Conservation (phyloP, 768 basidiomycete genomes). For the Psilocybe tampanensis region DNA sequence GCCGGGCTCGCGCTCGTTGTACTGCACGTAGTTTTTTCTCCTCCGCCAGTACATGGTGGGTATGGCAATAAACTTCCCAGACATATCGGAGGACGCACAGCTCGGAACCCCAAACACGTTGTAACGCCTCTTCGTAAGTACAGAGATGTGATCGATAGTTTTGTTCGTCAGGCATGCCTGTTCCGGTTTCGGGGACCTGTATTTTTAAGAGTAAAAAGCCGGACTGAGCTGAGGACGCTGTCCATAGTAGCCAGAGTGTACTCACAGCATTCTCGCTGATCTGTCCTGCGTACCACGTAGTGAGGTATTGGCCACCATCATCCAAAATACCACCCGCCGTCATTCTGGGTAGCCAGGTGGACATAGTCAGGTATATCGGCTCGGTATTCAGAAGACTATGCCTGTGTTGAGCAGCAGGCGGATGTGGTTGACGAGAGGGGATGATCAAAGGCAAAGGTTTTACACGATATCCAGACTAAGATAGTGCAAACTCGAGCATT, state of each 20-base stretch:
- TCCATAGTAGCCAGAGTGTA: conserved; percentile 5
- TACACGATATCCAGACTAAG: conserved; percentile 52
- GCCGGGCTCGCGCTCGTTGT: background rate
- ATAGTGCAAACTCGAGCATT: background rate
- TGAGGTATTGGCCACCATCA: conserved; percentile 53
- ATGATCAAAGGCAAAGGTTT: conserved; percentile 48
- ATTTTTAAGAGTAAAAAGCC: background rate
- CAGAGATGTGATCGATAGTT: conserved; percentile 47
- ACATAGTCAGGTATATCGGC: conserved; percentile 44
- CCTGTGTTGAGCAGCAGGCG: conserved; percentile 26
- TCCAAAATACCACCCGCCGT: conserved; percentile 10
- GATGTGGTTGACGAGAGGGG: conserved; percentile 41
- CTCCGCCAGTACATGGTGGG: conserved; percentile 7
- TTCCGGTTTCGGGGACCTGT: conserved; percentile 49
- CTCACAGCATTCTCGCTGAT: conserved; percentile 55
- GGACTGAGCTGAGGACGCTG: background rate
- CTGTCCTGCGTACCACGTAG: conserved; percentile 57
- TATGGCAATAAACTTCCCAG: conserved; percentile 35
- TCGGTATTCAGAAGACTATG: conserved; percentile 34
- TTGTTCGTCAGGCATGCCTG: conserved; percentile 61
- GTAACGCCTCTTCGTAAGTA: conserved; percentile 44
- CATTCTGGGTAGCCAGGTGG: conserved; percentile 27
- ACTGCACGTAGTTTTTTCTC: background rate
- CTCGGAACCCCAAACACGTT: conserved; percentile 32
- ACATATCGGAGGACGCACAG: conserved; percentile 38